phyloP scores from a whole-genome alignment of 768 basidiomycete genomes.

The Hydnomerulius pinastri region DNA sequence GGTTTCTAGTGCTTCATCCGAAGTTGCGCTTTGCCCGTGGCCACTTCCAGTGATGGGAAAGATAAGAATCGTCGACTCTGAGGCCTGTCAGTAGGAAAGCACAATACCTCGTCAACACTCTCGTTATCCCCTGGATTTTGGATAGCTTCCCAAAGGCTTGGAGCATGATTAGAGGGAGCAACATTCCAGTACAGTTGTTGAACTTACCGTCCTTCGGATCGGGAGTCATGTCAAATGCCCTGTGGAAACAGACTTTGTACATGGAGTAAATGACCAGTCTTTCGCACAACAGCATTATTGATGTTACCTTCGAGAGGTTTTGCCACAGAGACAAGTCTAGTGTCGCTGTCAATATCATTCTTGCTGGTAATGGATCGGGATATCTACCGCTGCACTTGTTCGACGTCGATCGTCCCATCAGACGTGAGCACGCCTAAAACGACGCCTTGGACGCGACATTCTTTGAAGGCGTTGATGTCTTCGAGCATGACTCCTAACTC shows the following conservation, averaged over 20 bases:
- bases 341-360: not conserved
- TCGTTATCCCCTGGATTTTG: conserved; percentile 63
- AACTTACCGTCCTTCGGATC: conserved; percentile 53
- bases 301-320: conserved; percentile 60
- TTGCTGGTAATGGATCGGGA: not conserved
- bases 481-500: conserved; percentile 76
- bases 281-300: not conserved
- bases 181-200: not conserved
- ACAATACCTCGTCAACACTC: conserved; percentile 74
- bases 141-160: conserved; percentile 45
- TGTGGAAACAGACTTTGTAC: conserved; percentile 71
- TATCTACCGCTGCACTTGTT: conserved; percentile 48
- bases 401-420: conserved; percentile 61
- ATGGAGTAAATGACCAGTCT: not conserved
- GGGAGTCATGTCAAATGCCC: conserved; percentile 75
- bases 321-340: conserved; percentile 58
- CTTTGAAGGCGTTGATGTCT: conserved; percentile 66
- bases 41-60: conserved; percentile 51
- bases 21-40: conserved; percentile 42
- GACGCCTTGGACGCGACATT: conserved; percentile 59
- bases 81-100: not conserved
- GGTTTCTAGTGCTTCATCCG: conserved; percentile 39
- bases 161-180: not conserved
- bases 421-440: conserved; percentile 64
- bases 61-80: not conserved